These are phyloP conservation scores for Talaromyces wortmannii DNA, from an alignment of 495 filamentous ascomycete species.

Conservation along the genomic window DNA sequence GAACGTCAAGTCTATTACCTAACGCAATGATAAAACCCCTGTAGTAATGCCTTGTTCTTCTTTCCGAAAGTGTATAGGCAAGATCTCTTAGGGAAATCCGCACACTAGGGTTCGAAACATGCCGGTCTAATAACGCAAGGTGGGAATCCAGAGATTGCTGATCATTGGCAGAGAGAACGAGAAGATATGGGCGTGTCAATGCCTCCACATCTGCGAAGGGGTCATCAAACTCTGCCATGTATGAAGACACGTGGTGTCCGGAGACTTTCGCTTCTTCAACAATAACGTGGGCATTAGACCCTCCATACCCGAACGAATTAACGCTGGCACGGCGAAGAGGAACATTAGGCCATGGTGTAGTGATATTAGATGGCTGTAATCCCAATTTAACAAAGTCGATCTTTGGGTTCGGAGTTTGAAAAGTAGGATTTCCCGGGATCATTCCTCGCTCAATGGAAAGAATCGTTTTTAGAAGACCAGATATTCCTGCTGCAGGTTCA, in stretches of 20 bases:
- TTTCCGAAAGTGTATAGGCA: conserved; percentile 9
- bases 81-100: background rate
- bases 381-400: conserved; percentile 6
- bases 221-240: background rate
- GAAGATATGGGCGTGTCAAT: conserved; percentile 8
- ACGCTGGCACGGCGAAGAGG: conserved; percentile 22
- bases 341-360: conserved; percentile 9
- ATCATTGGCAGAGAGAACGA: conserved; percentile 23
- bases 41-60: conserved; percentile 14
- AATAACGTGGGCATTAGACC: conserved; percentile 40
- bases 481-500: conserved; percentile 25
- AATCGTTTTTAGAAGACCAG: conserved; percentile 36
- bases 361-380: conserved; percentile 11
- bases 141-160: conserved; percentile 13
- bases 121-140: background rate
- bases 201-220: conserved; percentile 3
- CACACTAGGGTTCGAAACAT: background rate
- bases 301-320: conserved; percentile 45
- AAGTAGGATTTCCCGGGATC: conserved; percentile 22
- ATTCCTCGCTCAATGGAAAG: conserved; percentile 22
- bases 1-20: background rate
- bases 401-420: conserved; percentile 15
- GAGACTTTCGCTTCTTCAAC: conserved; percentile 11
- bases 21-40: conserved; percentile 11
- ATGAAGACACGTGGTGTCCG: conserved; percentile 5